These are phyloP conservation scores for Tremellales sp. DNA, from an alignment of 1,284 basidiomycete genomes.

Conservation along the genomic window DNA sequence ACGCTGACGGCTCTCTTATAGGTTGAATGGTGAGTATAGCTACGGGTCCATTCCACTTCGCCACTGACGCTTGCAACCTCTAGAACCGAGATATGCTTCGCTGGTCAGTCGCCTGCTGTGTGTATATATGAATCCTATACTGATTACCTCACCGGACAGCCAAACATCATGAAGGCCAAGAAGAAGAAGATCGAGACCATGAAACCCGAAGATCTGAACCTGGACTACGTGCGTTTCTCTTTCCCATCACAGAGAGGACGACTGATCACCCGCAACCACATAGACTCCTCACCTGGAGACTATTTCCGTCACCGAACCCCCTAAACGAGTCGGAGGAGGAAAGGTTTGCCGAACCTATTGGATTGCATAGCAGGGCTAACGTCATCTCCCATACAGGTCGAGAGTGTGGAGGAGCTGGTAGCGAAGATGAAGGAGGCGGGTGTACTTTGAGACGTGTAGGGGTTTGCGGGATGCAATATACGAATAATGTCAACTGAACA, in stretches of 20 bases:
- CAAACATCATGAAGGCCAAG: conserved; percentile 98
- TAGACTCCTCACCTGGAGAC: conserved; percentile 73
- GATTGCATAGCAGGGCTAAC: not conserved
- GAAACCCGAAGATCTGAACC: conserved; percentile 72
- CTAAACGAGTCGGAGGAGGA: conserved; percentile 82
- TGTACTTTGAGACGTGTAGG: conserved; percentile 56
- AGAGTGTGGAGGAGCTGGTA: conserved; percentile 83
- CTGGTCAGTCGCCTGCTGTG: conserved; percentile 48
- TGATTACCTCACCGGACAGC: conserved; percentile 41
- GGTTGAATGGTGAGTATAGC: conserved; percentile 41
- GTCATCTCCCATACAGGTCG: conserved; percentile 54
- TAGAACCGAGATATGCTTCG: conserved; percentile 90
- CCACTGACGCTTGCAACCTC: conserved; percentile 5
- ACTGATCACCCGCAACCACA: conserved; percentile 3
- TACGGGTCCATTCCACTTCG: not conserved
- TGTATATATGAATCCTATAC: not conserved
- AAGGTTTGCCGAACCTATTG: conserved; percentile 58
- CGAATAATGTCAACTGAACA: too few relatives aligned
- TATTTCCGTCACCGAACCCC: conserved; percentile 85
- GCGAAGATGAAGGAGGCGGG: conserved; percentile 88
- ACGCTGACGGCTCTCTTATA: conserved; percentile 10
- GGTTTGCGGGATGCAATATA: too few relatives aligned
- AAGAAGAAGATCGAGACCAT: conserved; percentile 94
- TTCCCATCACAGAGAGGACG: not conserved
- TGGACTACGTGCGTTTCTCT: conserved; percentile 43